Evolutionary conservation across 2,329 filamentous ascomycete species (phyloP).

Genomic region (Penicillium decumbens): DNA sequence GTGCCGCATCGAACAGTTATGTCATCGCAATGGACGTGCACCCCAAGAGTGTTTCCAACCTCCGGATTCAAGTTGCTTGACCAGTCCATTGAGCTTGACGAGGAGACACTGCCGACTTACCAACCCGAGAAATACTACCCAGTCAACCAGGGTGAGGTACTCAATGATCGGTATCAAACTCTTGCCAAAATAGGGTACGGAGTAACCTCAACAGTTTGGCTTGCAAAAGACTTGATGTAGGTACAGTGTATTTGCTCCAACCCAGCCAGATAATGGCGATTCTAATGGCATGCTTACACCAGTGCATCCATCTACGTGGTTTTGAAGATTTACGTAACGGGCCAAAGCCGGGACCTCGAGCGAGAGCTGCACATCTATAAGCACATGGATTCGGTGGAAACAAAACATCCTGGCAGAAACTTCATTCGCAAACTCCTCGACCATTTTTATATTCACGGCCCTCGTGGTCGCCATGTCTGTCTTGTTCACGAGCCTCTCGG

Average conservation of each 20-base stretch:
- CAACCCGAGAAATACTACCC: slow-evolving; percentile 17
- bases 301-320: slow-evolving; percentile 6
- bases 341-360: slow-evolving; percentile 9
- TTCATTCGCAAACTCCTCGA: slow-evolving; percentile 15
- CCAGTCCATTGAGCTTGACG: slow-evolving; percentile 15
- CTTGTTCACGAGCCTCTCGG: slow-evolving; percentile 19
- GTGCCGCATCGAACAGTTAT: slow-evolving; percentile 10
- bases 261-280: background rate
- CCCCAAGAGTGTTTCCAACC: slow-evolving; percentile 4
- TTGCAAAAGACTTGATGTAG: slow-evolving; percentile 19
- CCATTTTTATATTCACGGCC: slow-evolving; percentile 14
- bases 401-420: slow-evolving; percentile 13
- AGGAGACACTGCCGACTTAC: slow-evolving; percentile 20
- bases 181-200: slow-evolving; percentile 26
- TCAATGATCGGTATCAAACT: slow-evolving; percentile 22
- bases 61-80: slow-evolving; percentile 11
- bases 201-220: slow-evolving; percentile 25
- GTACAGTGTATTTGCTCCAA: background rate
- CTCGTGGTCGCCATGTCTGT: slow-evolving; percentile 13
- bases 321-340: slow-evolving; percentile 14
- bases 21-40: slow-evolving; percentile 9
- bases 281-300: background rate
- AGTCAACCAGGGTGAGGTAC: slow-evolving; percentile 13
- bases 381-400: slow-evolving; percentile 11
- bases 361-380: slow-evolving; percentile 12